Evolutionary conservation across 345 rosid species (phyloP).

Genomic region (Boechera stricta): DNA sequence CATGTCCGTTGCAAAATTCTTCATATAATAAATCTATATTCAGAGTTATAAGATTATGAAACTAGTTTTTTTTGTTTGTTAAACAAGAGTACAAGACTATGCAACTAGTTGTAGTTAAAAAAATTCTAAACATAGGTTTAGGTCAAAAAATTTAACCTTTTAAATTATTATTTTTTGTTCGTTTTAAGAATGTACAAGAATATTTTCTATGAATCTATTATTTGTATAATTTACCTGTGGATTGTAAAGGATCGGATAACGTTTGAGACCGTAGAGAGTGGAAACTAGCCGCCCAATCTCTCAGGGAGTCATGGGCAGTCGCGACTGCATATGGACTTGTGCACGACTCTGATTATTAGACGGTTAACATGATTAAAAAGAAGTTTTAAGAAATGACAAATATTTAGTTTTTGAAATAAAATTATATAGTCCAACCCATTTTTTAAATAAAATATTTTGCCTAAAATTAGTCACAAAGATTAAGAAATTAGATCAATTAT

Average conservation of each 20-base stretch:
- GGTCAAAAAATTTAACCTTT: background rate
- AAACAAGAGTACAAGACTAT: background rate
- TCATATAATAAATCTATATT: background rate
- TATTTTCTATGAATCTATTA: no score
- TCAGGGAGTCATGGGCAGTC: conserved; percentile 25
- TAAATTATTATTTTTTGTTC: background rate
- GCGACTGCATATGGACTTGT: conserved; percentile 26
- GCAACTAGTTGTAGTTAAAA: background rate
- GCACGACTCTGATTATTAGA: conserved; percentile 24
- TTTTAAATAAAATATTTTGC: no score
- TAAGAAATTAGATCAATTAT: no score
- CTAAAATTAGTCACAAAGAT: no score
- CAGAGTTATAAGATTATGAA: background rate
- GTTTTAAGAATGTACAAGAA: background rate
- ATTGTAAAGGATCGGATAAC: conserved; percentile 38
- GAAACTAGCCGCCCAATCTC: conserved; percentile 43
- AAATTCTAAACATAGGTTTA: background rate
- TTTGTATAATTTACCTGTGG: conserved; percentile 31
- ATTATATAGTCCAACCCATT: no score
- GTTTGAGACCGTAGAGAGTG: conserved; percentile 39
- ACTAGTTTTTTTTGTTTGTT: background rate
- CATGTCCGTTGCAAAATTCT: background rate
- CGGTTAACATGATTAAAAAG: background rate
- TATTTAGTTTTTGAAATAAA: no score
- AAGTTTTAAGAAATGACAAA: background rate